A percentile compares a stretch with the other conserved stretches of the same genome.
Conservation (phyloP, 768 basidiomycete genomes). For the Calocera cornea region DNA sequence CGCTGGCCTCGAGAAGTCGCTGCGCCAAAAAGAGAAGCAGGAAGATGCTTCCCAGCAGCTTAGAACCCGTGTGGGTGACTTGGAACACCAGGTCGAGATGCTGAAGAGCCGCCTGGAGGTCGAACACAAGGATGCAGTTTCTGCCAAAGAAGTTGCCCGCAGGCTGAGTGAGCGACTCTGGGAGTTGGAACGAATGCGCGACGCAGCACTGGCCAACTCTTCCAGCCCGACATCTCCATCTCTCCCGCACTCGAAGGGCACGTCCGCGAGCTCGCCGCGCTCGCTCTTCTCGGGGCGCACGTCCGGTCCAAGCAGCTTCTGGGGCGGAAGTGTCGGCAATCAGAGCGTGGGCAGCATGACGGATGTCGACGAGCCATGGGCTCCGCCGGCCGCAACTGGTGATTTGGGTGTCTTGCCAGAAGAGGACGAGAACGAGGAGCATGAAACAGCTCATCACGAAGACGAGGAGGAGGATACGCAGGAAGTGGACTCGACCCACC, state of each 20-base stretch:
- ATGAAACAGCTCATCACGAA: neutral
- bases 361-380: neutral
- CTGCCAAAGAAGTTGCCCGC: neutral
- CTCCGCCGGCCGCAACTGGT: neutral
- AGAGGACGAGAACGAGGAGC: neutral
- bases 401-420: neutral
- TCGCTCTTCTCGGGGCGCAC: neutral
- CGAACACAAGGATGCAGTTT: neutral
- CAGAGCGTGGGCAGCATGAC: slow-evolving; percentile 2
- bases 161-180: neutral
- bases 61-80: neutral
- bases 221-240: neutral
- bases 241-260: neutral
- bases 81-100: neutral
- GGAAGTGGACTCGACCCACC: neutral
- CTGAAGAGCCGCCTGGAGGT: neutral
- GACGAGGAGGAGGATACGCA: neutral
- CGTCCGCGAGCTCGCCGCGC: neutral
- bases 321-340: neutral
- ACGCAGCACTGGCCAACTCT: neutral
- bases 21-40: neutral
- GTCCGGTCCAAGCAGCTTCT: neutral
- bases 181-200: neutral
- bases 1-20: neutral
- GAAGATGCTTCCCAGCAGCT: neutral